These are phyloP conservation scores for Taiwanofungus camphoratus DNA, from an alignment of 1,284 basidiomycete species.

Conservation along the genomic window DNA sequence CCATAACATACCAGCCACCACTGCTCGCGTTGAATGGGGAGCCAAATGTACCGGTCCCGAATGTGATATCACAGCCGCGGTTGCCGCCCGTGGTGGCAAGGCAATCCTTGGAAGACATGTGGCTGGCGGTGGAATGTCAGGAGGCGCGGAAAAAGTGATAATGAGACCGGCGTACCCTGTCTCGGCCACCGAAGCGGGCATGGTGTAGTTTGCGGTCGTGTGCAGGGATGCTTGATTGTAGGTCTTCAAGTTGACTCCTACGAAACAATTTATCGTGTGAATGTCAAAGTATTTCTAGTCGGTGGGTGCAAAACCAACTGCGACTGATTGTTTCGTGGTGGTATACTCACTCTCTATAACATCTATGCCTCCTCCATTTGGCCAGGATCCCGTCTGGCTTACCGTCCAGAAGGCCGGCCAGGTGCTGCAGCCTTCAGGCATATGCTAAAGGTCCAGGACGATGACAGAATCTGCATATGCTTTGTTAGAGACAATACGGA, in stretches of 20 bases:
- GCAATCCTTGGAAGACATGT: slow-evolving; percentile 39
- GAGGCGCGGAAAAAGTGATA: slow-evolving; percentile 1
- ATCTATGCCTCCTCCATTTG: slow-evolving; percentile 45
- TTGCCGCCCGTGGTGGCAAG: slow-evolving; percentile 46
- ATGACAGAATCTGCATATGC: slow-evolving; percentile 40
- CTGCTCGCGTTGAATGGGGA: slow-evolving; percentile 40
- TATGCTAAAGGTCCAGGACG: slow-evolving; percentile 47
- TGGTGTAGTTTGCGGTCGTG: slow-evolving; percentile 41
- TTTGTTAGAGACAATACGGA: slow-evolving; percentile 41
- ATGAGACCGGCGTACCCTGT: slow-evolving; percentile 35
- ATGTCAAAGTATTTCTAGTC: too few species aligned
- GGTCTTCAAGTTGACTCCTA: slow-evolving; percentile 39
- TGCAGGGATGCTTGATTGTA: slow-evolving; percentile 50
- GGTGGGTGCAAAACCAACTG: too few species aligned
- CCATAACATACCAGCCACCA: slow-evolving; percentile 48
- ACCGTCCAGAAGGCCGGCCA: slow-evolving; percentile 70
- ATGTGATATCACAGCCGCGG: slow-evolving; percentile 55
- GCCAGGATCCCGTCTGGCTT: slow-evolving; percentile 47
- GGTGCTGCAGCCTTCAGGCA: slow-evolving; percentile 49
- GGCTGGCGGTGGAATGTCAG: slow-evolving; percentile 26
- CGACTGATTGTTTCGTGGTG: too few species aligned
- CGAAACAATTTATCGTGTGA: too few species aligned
- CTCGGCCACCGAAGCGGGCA: slow-evolving; percentile 34
- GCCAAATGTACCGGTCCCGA: slow-evolving; percentile 42
- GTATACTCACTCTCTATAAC: slow-evolving; percentile 41